These are phyloP conservation scores for Thielaviopsis punctulata DNA, from an alignment of 2,329 filamentous ascomycete genomes.

Conservation along the genomic window DNA sequence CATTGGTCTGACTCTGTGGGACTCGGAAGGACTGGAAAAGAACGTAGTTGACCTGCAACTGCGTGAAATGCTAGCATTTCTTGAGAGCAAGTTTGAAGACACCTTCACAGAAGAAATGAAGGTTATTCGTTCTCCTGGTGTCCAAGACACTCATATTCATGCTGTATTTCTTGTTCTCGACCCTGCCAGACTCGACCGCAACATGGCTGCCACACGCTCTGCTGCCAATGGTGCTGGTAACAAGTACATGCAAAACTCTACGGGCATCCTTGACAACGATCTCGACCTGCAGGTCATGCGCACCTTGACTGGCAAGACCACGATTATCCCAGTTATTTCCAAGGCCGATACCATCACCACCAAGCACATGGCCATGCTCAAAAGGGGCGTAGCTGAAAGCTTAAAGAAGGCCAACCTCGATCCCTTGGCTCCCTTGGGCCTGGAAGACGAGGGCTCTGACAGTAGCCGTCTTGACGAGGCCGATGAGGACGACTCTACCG, in stretches of 20 bases:
- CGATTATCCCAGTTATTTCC: conserved; percentile 84
- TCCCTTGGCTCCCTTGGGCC: conserved; percentile 67
- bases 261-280: conserved; percentile 67
- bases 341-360: conserved; percentile 96
- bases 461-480: conserved; percentile 38
- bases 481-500: conserved; percentile 25
- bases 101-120: conserved; percentile 97
- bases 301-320: conserved; percentile 80
- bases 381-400: conserved; percentile 77
- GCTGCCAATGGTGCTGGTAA: conserved; percentile 27
- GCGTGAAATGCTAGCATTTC: conserved; percentile 74
- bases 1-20: conserved; percentile 86
- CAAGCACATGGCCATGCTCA: conserved; percentile 81
- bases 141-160: conserved; percentile 93
- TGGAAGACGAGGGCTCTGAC: conserved; percentile 56
- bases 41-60: conserved; percentile 89
- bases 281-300: conserved; percentile 82
- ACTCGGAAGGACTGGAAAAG: conserved; percentile 88
- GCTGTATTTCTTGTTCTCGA: conserved; percentile 87
- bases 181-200: conserved; percentile 68
- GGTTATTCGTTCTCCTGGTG: conserved; percentile 79
- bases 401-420: conserved; percentile 76
- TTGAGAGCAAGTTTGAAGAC: conserved; percentile 97
- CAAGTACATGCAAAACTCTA: conserved; percentile 21
- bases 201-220: conserved; percentile 50